These are phyloP conservation scores for Apiotrichum porosum DNA, from an alignment of 1,284 basidiomycete genomes.

Conservation along the genomic window DNA sequence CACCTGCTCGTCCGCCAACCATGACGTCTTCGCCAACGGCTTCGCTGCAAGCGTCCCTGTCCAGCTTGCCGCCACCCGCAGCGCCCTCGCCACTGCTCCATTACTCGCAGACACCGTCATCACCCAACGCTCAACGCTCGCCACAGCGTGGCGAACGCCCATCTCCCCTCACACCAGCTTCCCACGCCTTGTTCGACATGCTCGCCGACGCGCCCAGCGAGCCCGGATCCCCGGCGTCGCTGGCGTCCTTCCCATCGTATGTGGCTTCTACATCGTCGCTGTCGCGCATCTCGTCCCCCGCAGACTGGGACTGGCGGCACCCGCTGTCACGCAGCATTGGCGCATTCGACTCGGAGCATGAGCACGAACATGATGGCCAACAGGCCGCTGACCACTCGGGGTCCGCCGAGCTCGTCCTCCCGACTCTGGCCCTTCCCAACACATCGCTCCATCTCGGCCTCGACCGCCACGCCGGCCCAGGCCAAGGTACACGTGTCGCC, in stretches of 20 bases:
- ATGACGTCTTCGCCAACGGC: too few relatives aligned
- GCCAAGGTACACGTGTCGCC: slow-evolving; percentile 19
- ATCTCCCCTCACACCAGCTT: background rate
- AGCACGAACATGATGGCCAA: background rate
- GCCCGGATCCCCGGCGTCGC: slow-evolving; percentile 30
- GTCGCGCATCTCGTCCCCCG: slow-evolving; percentile 24
- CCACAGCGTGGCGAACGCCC: background rate
- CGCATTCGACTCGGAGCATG: background rate
- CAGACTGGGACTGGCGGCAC: slow-evolving; percentile 14
- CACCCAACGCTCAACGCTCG: too few relatives aligned
- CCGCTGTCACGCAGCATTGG: background rate
- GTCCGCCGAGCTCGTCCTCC: slow-evolving; percentile 33
- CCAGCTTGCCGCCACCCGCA: too few relatives aligned
- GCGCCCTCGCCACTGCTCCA: too few relatives aligned
- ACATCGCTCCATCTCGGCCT: slow-evolving; percentile 37
- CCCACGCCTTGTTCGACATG: slow-evolving; percentile 16
- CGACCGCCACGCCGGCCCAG: slow-evolving; percentile 18
- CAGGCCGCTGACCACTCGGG: background rate
- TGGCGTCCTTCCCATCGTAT: slow-evolving; percentile 23
- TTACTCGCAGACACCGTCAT: too few relatives aligned
- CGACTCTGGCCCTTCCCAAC: slow-evolving; percentile 33
- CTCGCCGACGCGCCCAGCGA: slow-evolving; percentile 20
- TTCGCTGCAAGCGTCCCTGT: too few relatives aligned
- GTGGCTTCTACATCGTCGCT: slow-evolving; percentile 28
- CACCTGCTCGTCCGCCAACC: too few relatives aligned